Conservation (phyloP, 768 basidiomycete genomes). For the Cyclocybe cylindracea region DNA sequence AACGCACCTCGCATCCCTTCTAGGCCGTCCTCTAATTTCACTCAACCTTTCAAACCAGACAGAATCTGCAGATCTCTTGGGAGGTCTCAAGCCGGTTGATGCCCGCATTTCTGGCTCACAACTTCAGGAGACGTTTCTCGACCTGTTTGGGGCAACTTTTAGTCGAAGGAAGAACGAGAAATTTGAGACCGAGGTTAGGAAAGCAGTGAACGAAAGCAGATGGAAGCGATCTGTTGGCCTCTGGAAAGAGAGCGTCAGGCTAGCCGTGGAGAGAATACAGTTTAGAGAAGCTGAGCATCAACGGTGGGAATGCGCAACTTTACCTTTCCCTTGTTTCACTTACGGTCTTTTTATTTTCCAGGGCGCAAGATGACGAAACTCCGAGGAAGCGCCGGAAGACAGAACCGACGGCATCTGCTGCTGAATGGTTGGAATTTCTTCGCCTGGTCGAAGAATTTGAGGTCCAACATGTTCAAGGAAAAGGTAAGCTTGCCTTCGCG, state of each 20-base stretch:
- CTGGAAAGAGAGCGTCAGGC: constrained; percentile 76
- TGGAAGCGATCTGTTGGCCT: constrained; percentile 85
- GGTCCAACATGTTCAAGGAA: constrained; percentile 82
- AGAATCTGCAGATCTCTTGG: constrained; percentile 90
- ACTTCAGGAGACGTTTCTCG: constrained; percentile 73
- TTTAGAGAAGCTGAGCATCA: constrained; percentile 26
- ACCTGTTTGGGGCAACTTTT: constrained; percentile 84
- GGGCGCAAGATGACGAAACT: constrained; percentile 28
- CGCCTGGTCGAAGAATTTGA: constrained; percentile 79
- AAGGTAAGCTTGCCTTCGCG: constrained; percentile 89
- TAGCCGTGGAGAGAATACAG: constrained; percentile 67
- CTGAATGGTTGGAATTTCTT: constrained; percentile 69
- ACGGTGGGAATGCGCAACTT: constrained; percentile 22
- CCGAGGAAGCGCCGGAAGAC: constrained; percentile 76
- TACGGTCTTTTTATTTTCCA: constrained; percentile 3
- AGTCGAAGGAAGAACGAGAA: constrained; percentile 88
- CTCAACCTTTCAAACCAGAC: constrained; percentile 97
- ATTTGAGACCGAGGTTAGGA: constrained; percentile 79
- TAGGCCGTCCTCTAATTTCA: constrained; percentile 76
- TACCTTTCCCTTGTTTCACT: neutral
- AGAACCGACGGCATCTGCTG: constrained; percentile 48
- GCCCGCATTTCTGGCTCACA: constrained; percentile 73
- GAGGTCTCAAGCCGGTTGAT: constrained; percentile 96
- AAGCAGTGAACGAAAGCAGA: constrained; percentile 77
- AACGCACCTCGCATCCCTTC: constrained; percentile 80